A percentile compares a stretch with the other conserved stretches of the same genome.
Evolutionary conservation across 768 basidiomycete genomes (phyloP).

Genomic region (Lentinula sp.): DNA sequence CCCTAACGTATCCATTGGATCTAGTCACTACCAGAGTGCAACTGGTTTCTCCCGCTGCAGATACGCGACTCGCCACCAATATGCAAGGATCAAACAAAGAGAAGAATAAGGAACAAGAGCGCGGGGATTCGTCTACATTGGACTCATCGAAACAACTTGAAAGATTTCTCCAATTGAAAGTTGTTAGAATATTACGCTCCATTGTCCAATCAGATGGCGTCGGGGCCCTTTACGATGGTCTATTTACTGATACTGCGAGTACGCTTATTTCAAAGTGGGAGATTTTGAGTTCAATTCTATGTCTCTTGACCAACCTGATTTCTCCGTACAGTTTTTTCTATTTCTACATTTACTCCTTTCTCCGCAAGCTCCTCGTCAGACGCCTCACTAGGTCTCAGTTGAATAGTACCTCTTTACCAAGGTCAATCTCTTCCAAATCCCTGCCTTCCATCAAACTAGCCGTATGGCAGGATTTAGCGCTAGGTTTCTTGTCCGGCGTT

Average conservation of each 20-base stretch:
- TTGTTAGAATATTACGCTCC: slow-evolving; percentile 28
- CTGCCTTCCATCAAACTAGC: slow-evolving; percentile 24
- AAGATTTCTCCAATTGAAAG: slow-evolving; percentile 21
- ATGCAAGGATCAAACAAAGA: neutral
- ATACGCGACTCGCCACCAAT: neutral
- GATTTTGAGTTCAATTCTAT: neutral
- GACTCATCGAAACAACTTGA: slow-evolving; percentile 8
- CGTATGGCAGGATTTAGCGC: slow-evolving; percentile 40
- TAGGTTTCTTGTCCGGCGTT: slow-evolving; percentile 54
- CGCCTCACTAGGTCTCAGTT: neutral
- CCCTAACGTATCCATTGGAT: slow-evolving; percentile 52
- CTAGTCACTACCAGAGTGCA: slow-evolving; percentile 49
- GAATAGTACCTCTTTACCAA: neutral
- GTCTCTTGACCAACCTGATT: neutral
- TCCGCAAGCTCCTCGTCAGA: slow-evolving; percentile 16
- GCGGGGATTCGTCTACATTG: neutral
- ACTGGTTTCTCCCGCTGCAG: slow-evolving; percentile 21
- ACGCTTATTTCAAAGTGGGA: slow-evolving; percentile 50
- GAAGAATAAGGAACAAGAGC: neutral
- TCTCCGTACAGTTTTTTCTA: slow-evolving; percentile 44
- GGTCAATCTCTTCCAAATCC: slow-evolving; percentile 1
- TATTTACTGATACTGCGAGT: slow-evolving; percentile 45
- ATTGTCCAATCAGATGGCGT: slow-evolving; percentile 35
- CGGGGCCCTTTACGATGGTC: slow-evolving; percentile 42
- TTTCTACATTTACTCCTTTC: slow-evolving; percentile 51